A percentile compares a stretch with the other conserved stretches of the same genome.
Conservation (phyloP, 495 filamentous ascomycete species). For the Lasiosphaeria hispida region DNA sequence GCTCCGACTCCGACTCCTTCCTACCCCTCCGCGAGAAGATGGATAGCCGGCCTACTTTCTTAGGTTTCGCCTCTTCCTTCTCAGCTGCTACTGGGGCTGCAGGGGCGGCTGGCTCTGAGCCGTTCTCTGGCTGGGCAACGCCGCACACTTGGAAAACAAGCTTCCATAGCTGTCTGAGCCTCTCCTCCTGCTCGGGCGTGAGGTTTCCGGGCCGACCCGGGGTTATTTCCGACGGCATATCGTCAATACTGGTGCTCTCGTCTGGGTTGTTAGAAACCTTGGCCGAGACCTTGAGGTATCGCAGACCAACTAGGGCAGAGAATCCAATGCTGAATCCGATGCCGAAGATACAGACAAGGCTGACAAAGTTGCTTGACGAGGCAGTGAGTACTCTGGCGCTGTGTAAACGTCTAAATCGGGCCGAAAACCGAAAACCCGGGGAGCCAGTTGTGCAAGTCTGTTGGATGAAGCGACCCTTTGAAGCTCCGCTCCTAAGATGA, state of each 20-base stretch:
- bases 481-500: not conserved
- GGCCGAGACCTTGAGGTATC: no score
- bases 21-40: conserved; percentile 60
- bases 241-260: conserved; percentile 8
- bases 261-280: not conserved
- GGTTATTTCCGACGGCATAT: conserved; percentile 46
- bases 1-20: conserved; percentile 50
- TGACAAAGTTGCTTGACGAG: conserved; percentile 7
- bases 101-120: conserved; percentile 27
- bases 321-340: conserved; percentile 20
- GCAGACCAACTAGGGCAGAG: not conserved
- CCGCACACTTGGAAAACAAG: conserved; percentile 77
- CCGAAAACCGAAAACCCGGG: no score
- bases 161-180: conserved; percentile 84
- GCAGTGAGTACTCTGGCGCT: conserved; percentile 1
- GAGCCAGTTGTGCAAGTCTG: no score
- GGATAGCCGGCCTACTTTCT: conserved; percentile 63
- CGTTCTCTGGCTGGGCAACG: conserved; percentile 43
- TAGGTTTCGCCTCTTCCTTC: conserved; percentile 47
- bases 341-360: conserved; percentile 16
- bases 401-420: not conserved
- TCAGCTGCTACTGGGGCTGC: conserved; percentile 37
- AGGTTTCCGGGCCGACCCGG: conserved; percentile 84
- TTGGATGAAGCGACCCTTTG: not conserved
- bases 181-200: conserved; percentile 82